Evolutionary conservation across 495 filamentous ascomycete species (phyloP).

Genomic region (Aspergillus kassunensis): DNA sequence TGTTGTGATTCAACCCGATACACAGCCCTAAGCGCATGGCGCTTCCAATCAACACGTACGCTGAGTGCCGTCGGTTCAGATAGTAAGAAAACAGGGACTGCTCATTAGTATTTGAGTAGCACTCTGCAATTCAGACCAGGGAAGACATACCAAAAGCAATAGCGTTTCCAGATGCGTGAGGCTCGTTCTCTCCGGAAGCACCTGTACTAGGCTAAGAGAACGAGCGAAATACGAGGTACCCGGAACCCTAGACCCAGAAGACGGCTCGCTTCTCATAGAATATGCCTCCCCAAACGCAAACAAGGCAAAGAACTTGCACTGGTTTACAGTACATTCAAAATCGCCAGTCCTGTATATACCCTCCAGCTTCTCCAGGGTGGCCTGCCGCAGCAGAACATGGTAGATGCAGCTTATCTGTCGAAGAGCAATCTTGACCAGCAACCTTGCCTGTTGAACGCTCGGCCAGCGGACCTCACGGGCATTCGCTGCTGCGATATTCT

Average conservation of each 20-base stretch:
- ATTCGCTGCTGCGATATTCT: conserved; percentile 31
- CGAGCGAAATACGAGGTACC: conserved; percentile 44
- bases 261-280: conserved; percentile 34
- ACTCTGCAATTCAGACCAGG: background rate
- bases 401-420: conserved; percentile 39
- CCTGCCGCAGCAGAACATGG: conserved; percentile 40
- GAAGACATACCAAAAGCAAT: conserved; percentile 31
- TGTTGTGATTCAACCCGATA: conserved; percentile 45
- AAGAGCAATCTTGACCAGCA: conserved; percentile 40
- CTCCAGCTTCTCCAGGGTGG: conserved; percentile 41
- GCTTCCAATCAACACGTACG: conserved; percentile 38
- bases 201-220: conserved; percentile 38
- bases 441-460: conserved; percentile 36
- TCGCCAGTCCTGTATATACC: conserved; percentile 37
- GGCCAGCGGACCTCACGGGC: conserved; percentile 35
- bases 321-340: conserved; percentile 32
- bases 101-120: background rate
- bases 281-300: conserved; percentile 46
- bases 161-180: conserved; percentile 42
- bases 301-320: conserved; percentile 44
- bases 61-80: conserved; percentile 42
- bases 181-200: conserved; percentile 39
- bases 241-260: conserved; percentile 32
- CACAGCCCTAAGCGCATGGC: conserved; percentile 41
- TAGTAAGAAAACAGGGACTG: conserved; percentile 45